Conservation (phyloP, 192 early-diverging fungal genomes). For the Podochytrium sp. region DNA sequence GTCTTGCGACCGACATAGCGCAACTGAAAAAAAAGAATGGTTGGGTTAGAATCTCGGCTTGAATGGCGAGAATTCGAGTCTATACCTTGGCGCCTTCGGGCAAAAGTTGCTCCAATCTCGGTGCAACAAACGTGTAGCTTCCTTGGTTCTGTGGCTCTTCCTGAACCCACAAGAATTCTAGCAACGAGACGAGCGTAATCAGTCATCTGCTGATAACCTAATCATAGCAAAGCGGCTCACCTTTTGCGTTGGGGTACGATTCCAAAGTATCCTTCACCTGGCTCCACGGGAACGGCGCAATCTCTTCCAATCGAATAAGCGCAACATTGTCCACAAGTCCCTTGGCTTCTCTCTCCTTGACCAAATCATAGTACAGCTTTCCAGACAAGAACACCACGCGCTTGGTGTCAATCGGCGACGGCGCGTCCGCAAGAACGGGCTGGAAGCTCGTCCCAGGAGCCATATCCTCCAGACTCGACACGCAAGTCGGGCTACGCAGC, state of each 20-base stretch:
- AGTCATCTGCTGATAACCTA: no score
- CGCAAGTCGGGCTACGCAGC: slow-evolving; percentile 56
- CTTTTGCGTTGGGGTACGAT: slow-evolving; percentile 63
- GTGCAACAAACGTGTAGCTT: slow-evolving; percentile 84
- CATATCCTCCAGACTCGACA: slow-evolving; percentile 83
- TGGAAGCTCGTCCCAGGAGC: slow-evolving; percentile 80
- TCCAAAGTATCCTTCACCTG: slow-evolving; percentile 67
- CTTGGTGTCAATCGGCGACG: slow-evolving; percentile 44
- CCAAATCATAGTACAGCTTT: slow-evolving; percentile 92
- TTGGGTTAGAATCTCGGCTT: no score
- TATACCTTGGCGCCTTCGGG: slow-evolving; percentile 48
- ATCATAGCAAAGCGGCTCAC: slow-evolving; percentile 39
- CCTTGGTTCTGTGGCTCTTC: slow-evolving; percentile 97
- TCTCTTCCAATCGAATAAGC: slow-evolving; percentile 87
- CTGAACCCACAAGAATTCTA: slow-evolving; percentile 55
- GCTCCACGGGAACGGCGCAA: slow-evolving; percentile 85
- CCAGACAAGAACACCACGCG: slow-evolving; percentile 88
- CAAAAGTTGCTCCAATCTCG: slow-evolving; percentile 77
- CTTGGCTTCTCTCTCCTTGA: slow-evolving; percentile 72
- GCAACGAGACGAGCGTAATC: no score
- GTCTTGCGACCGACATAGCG: slow-evolving; percentile 73
- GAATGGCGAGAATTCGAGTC: no score
- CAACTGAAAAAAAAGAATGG: no score
- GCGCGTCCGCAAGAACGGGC: slow-evolving; percentile 65
- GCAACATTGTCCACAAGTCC: slow-evolving; percentile 68